Conservation (phyloP, 2,329 filamentous ascomycete genomes). For the Ophiostoma populinum region DNA sequence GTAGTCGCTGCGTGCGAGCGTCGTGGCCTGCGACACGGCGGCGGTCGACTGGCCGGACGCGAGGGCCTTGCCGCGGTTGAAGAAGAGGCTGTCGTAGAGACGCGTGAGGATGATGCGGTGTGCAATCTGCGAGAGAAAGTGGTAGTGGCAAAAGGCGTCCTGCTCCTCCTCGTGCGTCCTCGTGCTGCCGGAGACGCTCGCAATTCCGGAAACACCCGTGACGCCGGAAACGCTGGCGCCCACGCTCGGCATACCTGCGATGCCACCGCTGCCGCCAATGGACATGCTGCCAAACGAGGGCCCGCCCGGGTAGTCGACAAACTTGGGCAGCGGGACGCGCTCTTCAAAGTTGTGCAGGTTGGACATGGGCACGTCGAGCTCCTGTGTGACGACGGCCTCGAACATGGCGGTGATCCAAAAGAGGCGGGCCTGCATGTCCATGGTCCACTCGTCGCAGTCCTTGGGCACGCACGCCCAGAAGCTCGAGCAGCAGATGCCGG, state of each 20-base stretch:
- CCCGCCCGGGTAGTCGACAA: conserved; percentile 15
- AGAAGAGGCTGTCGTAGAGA: conserved; percentile 26
- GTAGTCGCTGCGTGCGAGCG: conserved; percentile 16
- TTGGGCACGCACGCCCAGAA: conserved; percentile 26
- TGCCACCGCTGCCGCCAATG: not conserved
- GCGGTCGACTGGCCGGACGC: conserved; percentile 4
- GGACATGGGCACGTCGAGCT: conserved; percentile 32
- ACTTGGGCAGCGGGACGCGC: conserved; percentile 33
- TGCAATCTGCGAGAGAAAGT: conserved; percentile 37
- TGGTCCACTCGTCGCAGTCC: conserved; percentile 32
- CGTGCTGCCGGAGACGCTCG: not conserved
- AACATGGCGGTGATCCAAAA: conserved; percentile 40
- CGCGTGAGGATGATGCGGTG: conserved; percentile 37
- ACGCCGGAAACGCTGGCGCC: not conserved
- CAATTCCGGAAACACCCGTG: not conserved
- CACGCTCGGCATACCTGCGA: no score
- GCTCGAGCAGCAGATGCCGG: conserved; percentile 29
- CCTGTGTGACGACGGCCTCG: conserved; percentile 36
- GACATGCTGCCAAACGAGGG: conserved; percentile 5
- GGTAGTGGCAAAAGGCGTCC: conserved; percentile 37
- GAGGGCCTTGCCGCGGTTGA: conserved; percentile 10
- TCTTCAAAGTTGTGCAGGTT: conserved; percentile 32
- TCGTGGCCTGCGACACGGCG: conserved; percentile 4
- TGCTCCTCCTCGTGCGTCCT: conserved; percentile 6
- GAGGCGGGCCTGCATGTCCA: conserved; percentile 36